These are phyloP conservation scores for Umbelopsis sp. DNA, from an alignment of 192 early-diverging fungal genomes.

Conservation along the genomic window DNA sequence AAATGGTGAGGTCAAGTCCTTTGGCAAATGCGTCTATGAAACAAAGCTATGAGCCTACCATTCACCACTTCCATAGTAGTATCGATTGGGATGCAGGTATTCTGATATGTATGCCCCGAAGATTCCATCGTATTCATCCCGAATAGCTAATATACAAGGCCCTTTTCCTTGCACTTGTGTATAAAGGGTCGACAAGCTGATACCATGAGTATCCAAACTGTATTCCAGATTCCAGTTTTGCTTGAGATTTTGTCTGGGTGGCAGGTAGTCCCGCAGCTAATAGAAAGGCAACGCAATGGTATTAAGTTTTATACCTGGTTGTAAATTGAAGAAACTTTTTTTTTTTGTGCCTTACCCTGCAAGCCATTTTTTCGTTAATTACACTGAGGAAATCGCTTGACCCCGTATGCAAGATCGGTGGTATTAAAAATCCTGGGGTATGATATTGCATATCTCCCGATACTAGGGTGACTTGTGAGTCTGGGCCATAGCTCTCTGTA, in stretches of 20 bases:
- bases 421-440: neutral
- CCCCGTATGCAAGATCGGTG: neutral
- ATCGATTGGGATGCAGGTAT: slow-evolving; percentile 53
- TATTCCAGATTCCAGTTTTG: slow-evolving; percentile 83
- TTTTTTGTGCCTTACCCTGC: neutral
- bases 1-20: no score
- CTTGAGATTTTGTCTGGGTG: slow-evolving; percentile 71
- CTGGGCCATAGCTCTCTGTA: neutral
- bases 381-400: neutral
- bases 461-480: neutral
- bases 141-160: slow-evolving; percentile 66
- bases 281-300: neutral
- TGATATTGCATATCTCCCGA: neutral
- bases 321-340: neutral
- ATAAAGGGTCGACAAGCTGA: slow-evolving; percentile 83
- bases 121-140: slow-evolving; percentile 62
- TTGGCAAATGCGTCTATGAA: neutral
- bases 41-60: slow-evolving; percentile 49
- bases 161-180: slow-evolving; percentile 58
- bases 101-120: slow-evolving; percentile 81
- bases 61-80: slow-evolving; percentile 80
- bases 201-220: slow-evolving; percentile 91
- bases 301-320: neutral
- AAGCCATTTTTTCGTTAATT: neutral
- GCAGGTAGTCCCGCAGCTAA: slow-evolving; percentile 49